Evolutionary conservation across 2,329 filamentous ascomycete species (phyloP), one percentile per base, ranked within the genome.

Genomic region (Fulvia fulva): DNA sequence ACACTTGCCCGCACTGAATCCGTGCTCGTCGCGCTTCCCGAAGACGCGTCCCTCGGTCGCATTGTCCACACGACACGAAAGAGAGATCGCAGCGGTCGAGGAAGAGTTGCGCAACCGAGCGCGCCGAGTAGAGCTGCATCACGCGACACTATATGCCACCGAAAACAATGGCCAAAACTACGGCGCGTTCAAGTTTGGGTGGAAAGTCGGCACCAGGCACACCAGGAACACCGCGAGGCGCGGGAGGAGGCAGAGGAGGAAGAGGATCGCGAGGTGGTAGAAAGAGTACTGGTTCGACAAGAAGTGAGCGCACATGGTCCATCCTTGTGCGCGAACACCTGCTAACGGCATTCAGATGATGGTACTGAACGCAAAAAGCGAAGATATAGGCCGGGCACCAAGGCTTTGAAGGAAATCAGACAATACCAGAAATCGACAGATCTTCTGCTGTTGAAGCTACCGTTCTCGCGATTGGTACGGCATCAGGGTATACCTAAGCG

Each of bases 341-440:
- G 12, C 47, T 50, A 19, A 50, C n/a, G 11, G 7, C 11, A 11
- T 5, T 5, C 16, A 50, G 47, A 28, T 32, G 47, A 50, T 50
- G 47, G 47, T n/a, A 67, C 61, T 63, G 67, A 28, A 51, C 56
- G 45, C 21, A 68, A 59, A 64, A 67, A 62, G 66, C 68, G 57
- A 37, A 59, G 78, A 34, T 80, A 80, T 66, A 79, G 76, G 69
- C 74, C 74, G 68, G 85, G 85, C 84, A 96, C 94, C 75, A 89
- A 96, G 80, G 93, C 93, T 84, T 89, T 97, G 73, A 90, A 91
- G 85, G 94, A 99, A 83, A 99, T 99, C 73, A 89, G 93, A 83
- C 89, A 90, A 75, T 97, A 97, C 84, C 93, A 97, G 83, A 96
- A 96, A 83, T 91, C 88, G 65, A 97, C 93, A 53, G 92, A 97